A percentile compares a stretch with the other conserved stretches of the same genome.
Conservation (phyloP, 345 rosid genomes). For the Pugionium dolabratum region DNA sequence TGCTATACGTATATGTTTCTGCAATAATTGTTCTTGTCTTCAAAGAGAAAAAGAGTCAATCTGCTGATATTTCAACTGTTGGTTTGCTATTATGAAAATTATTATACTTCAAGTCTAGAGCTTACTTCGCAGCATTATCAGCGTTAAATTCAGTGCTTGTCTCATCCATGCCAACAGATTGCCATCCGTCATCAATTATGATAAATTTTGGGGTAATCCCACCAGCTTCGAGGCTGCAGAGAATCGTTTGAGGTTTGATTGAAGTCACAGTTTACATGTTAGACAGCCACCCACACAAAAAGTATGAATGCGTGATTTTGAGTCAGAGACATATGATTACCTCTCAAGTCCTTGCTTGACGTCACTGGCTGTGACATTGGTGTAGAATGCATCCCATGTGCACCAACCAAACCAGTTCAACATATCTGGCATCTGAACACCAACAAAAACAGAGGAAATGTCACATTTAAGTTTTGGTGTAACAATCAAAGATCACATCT, state of each 20-base stretch:
- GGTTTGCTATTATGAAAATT: not conserved
- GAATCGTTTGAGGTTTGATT: not conserved
- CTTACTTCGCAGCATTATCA: constrained; percentile 69
- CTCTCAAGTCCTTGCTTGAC: constrained; percentile 61
- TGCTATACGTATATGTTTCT: too few relatives aligned
- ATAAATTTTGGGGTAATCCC: constrained; percentile 58
- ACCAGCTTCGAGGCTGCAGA: constrained; percentile 51
- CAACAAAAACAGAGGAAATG: not conserved
- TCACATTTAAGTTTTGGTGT: not conserved
- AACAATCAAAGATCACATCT: not conserved
- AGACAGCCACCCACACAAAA: not conserved
- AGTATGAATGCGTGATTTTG: not conserved
- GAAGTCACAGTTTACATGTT: not conserved
- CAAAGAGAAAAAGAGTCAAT: not conserved
- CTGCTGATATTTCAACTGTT: too few relatives aligned
- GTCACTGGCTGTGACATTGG: constrained; percentile 51
- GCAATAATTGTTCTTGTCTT: too few relatives aligned
- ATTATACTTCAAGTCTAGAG: not conserved
- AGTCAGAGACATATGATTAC: constrained; percentile 32
- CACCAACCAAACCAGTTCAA: constrained; percentile 76
- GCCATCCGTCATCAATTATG: constrained; percentile 76
- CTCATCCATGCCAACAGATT: constrained; percentile 70
- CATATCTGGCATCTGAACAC: constrained; percentile 53
- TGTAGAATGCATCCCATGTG: constrained; percentile 79
- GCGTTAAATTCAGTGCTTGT: constrained; percentile 43